These are phyloP conservation scores for Persicaria maculosa DNA, from an alignment of 148 eudicot genomes.

Conservation along the genomic window DNA sequence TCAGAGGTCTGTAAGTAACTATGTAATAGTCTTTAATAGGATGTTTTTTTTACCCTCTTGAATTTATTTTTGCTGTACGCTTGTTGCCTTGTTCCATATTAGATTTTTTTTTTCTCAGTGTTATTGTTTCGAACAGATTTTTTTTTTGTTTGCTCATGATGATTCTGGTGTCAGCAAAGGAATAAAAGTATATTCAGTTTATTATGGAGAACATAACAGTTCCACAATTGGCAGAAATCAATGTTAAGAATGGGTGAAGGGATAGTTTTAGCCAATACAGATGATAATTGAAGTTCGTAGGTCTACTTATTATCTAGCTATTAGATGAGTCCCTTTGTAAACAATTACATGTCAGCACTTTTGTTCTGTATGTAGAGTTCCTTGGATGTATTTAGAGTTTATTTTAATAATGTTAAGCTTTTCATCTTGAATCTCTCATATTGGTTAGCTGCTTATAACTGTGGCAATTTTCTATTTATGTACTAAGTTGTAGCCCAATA, in stretches of 20 bases:
- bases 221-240: background rate
- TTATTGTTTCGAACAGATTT: background rate
- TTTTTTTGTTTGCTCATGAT: background rate
- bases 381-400: too few species aligned
- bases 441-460: background rate
- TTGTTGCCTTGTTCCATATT: background rate
- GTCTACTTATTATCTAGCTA: too few species aligned
- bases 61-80: background rate
- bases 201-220: background rate
- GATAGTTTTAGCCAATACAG: too few species aligned
- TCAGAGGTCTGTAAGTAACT: slow-evolving; percentile 48
- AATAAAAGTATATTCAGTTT: background rate
- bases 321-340: too few species aligned
- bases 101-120: background rate
- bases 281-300: too few species aligned
- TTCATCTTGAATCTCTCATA: too few species aligned
- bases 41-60: background rate
- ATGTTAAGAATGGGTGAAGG: background rate
- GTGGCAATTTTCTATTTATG: background rate
- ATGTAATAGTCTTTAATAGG: background rate
- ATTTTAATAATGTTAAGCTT: too few species aligned
- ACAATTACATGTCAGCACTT: too few species aligned
- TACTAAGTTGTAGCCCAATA: background rate
- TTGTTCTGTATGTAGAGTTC: too few species aligned
- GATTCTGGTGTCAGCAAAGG: background rate